Conservation (phyloP, 163 green algal genomes). For the Chlamydomonas reinhardtii region DNA sequence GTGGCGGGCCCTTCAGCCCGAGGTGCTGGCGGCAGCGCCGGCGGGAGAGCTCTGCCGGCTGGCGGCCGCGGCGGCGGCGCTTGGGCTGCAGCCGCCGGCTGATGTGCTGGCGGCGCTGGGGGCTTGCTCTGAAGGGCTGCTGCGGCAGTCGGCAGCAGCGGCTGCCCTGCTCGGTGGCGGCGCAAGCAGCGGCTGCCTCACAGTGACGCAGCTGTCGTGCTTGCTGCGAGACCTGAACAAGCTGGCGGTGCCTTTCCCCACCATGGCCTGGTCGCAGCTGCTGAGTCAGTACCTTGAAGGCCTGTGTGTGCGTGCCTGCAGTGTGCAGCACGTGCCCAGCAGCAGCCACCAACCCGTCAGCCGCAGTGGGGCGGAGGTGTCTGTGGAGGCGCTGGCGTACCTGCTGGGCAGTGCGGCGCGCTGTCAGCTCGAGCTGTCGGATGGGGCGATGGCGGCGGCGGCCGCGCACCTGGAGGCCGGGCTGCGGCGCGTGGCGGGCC, state of each 20-base stretch:
- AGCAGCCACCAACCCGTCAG: no score
- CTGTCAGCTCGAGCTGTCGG: constrained; percentile 5
- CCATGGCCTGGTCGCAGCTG: neutral
- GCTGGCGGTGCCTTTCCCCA: constrained; percentile 4
- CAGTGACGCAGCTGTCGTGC: constrained; percentile 1
- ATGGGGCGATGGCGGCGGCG: neutral
- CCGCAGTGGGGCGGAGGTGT: neutral
- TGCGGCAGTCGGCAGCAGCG: neutral
- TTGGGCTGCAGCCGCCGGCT: constrained; percentile 6
- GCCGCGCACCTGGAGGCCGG: constrained; percentile 24
- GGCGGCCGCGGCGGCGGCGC: constrained; percentile 26
- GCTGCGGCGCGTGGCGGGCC: neutral
- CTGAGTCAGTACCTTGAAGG: neutral
- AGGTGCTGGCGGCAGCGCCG: constrained; percentile 9
- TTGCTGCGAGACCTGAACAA: constrained; percentile 14
- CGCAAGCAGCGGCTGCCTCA: neutral
- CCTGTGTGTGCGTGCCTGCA: no score
- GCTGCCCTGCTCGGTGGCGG: neutral
- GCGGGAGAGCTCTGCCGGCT: constrained; percentile 6
- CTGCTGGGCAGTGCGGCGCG: constrained; percentile 2
- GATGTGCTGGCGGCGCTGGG: constrained; percentile 1
- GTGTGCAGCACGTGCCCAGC: no score
- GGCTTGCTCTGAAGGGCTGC: neutral
- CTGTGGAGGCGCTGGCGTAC: constrained; percentile 3
- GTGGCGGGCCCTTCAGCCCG: neutral